A percentile compares a stretch with the other conserved stretches of the same genome.
Conservation (phyloP, 176 grass and related monocot genomes). For the Panicum miliaceum region DNA sequence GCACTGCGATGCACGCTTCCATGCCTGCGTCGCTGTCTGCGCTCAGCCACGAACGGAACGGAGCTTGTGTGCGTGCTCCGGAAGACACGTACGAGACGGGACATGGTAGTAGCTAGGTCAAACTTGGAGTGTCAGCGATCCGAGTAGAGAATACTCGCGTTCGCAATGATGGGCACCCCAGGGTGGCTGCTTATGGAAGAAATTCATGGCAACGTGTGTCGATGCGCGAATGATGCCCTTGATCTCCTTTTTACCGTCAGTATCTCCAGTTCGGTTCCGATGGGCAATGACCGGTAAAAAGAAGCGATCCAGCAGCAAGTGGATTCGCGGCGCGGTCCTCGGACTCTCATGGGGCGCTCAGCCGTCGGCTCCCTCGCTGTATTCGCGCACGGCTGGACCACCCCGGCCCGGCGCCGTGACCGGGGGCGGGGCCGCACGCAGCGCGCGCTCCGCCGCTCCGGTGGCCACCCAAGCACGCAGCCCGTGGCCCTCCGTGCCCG, state of each 20-base stretch:
- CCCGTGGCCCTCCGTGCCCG: background rate
- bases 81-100: constrained; percentile 26
- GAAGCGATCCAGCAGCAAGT: background rate
- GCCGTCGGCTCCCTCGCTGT: background rate
- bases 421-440: background rate
- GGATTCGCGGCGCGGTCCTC: too few species aligned
- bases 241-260: background rate
- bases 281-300: constrained; percentile 16
- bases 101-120: background rate
- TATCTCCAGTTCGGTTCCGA: background rate
- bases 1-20: background rate
- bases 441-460: too few species aligned
- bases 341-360: background rate
- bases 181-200: background rate
- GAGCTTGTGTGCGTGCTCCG: constrained; percentile 29
- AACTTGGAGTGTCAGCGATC: background rate
- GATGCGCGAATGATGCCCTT: background rate
- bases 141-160: background rate
- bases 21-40: background rate
- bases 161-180: background rate
- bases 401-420: background rate
- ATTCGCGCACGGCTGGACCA: background rate
- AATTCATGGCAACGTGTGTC: background rate
- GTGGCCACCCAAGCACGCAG: constrained; percentile 31
- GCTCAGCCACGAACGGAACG: background rate